phyloP scores from a whole-genome alignment of 2,329 filamentous ascomycete species.

The Colletotrichum siamense region DNA sequence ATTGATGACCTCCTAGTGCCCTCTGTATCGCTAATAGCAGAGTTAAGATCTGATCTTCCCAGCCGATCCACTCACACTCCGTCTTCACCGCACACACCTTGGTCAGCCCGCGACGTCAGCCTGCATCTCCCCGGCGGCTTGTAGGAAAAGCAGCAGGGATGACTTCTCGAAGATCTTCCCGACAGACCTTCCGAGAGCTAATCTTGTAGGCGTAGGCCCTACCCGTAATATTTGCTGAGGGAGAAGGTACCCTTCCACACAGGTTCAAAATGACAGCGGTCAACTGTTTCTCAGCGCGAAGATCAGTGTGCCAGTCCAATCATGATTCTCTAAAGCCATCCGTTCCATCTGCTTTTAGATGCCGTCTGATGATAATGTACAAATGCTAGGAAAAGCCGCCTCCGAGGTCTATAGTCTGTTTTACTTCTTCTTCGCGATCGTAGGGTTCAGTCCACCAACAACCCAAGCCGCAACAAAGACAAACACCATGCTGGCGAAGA shows the following conservation, averaged over 20 bases:
- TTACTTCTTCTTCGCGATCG: conserved; percentile 62
- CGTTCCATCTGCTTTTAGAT: conserved; percentile 21
- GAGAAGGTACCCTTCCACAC: neutral
- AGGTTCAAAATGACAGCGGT: neutral
- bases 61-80: conserved; percentile 2
- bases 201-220: neutral
- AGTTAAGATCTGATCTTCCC: conserved; percentile 10
- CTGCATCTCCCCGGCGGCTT: neutral
- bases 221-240: neutral
- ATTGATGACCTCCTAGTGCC: neutral
- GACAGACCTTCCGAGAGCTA: neutral
- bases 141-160: neutral
- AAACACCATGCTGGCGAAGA: conserved; percentile 76
- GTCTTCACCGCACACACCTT: conserved; percentile 1
- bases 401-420: conserved; percentile 4
- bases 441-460: conserved; percentile 80
- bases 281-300: neutral
- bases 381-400: conserved; percentile 19
- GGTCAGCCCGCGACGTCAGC: conserved; percentile 21
- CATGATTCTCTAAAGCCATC: conserved; percentile 22
- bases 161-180: neutral
- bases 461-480: conserved; percentile 79
- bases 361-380: conserved; percentile 26
- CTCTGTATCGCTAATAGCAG: neutral
- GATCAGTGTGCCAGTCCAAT: conserved; percentile 13